phyloP scores from a whole-genome alignment of 2,329 filamentous ascomycete species.

The Ciborinia camelliae region DNA sequence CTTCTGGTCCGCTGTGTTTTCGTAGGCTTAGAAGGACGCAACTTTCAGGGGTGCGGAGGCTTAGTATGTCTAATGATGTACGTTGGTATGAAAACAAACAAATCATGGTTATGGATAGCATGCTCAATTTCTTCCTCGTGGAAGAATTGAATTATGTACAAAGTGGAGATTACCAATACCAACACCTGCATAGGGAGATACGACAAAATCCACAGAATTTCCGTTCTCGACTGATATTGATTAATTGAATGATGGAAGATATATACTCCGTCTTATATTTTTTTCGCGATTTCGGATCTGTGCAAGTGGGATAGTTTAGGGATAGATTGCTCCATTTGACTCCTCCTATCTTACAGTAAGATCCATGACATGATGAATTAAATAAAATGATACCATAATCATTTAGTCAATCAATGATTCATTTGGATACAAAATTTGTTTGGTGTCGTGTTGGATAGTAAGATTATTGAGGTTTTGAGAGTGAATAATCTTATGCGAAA shows the following conservation, averaged over 20 bases:
- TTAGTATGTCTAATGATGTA: conserved; percentile 8
- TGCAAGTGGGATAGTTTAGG: background rate
- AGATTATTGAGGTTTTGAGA: background rate
- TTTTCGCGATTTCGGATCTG: conserved; percentile 9
- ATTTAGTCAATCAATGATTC: background rate
- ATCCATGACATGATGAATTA: background rate
- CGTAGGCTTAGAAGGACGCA: conserved; percentile 19
- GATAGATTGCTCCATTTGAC: background rate
- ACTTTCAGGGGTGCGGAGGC: conserved; percentile 13
- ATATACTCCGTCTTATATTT: background rate
- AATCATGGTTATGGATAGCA: background rate
- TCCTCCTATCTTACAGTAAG: background rate
- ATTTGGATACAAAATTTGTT: background rate
- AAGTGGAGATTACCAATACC: conserved; percentile 10
- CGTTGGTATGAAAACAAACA: background rate
- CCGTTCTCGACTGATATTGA: background rate
- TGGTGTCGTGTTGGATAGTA: background rate
- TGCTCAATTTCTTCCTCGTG: background rate
- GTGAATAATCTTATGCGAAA: background rate
- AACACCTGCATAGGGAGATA: conserved; percentile 10
- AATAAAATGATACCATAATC: background rate
- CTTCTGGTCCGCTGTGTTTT: conserved; percentile 17
- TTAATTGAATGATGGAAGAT: background rate
- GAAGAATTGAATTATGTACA: background rate
- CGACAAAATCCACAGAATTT: background rate